These are phyloP conservation scores for Volvariella volvacea DNA, from an alignment of 1,284 basidiomycete genomes.

Conservation along the genomic window DNA sequence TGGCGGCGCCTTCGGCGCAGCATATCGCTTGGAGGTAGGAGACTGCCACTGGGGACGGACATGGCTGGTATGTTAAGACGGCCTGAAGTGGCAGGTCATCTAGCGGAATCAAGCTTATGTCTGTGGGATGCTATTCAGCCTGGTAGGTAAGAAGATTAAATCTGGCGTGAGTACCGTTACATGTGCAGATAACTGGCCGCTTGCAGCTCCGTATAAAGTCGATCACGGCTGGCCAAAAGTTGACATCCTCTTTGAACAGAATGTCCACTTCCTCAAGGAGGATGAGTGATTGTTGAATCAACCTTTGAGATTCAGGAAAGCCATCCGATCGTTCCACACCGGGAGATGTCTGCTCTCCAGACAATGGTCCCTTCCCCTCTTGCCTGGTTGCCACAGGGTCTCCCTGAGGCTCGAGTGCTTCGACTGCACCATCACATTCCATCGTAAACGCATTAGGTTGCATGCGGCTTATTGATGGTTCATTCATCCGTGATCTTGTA, in stretches of 20 bases:
- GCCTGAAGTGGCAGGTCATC: slow-evolving; percentile 74
- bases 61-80: slow-evolving; percentile 61
- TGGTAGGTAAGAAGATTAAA: slow-evolving; percentile 13
- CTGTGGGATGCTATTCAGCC: slow-evolving; percentile 29
- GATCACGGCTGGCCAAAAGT: slow-evolving; percentile 87
- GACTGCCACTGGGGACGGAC: slow-evolving; percentile 48
- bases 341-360: too few species aligned
- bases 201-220: slow-evolving; percentile 76
- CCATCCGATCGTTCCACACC: background rate
- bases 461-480: background rate
- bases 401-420: background rate
- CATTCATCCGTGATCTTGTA: background rate
- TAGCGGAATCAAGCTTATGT: slow-evolving; percentile 65
- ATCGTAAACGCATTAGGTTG: background rate
- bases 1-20: slow-evolving; percentile 44
- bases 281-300: slow-evolving; percentile 79
- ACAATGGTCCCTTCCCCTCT: background rate
- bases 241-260: slow-evolving; percentile 82
- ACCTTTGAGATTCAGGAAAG: background rate
- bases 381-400: background rate
- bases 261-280: slow-evolving; percentile 97
- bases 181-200: slow-evolving; percentile 86
- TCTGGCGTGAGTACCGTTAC: slow-evolving; percentile 65
- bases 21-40: slow-evolving; percentile 72
- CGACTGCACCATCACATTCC: background rate